Conservation (phyloP, 768 basidiomycete species). For the Chlorophyllum brunneum region DNA sequence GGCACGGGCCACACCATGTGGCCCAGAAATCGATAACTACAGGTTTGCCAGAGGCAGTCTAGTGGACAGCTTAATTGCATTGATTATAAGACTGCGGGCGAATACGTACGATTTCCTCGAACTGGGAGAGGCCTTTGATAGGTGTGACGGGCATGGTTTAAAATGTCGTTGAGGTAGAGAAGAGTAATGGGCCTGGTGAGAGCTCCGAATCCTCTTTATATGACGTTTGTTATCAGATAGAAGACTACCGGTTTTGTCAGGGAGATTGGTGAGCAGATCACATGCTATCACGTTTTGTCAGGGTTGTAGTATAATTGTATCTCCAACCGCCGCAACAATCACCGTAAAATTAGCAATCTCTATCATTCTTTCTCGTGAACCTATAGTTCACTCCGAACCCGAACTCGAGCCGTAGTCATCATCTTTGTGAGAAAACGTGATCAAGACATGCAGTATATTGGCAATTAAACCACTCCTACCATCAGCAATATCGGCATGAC, state of each 20-base stretch:
- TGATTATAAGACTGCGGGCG: background rate
- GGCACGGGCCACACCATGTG: constrained; percentile 74
- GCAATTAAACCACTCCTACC: constrained; percentile 34
- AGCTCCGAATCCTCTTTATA: too few species aligned
- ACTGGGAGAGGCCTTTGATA: constrained; percentile 11
- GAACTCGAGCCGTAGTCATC: constrained; percentile 24
- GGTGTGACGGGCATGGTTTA: constrained; percentile 12
- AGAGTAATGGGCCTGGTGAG: background rate
- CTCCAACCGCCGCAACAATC: background rate
- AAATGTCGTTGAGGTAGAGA: background rate
- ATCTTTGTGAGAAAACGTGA: constrained; percentile 17
- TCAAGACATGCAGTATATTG: too few species aligned
- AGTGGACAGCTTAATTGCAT: background rate
- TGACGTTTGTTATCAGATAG: background rate
- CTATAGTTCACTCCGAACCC: constrained; percentile 9
- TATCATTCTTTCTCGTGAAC: background rate
- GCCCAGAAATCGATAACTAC: constrained; percentile 74
- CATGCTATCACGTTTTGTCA: constrained; percentile 6
- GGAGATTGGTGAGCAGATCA: constrained; percentile 12
- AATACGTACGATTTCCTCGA: constrained; percentile 12
- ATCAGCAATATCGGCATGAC: constrained; percentile 59
- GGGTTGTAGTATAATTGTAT: background rate
- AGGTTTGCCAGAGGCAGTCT: constrained; percentile 46
- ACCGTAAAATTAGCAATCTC: background rate
- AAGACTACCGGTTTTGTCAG: background rate